Evolutionary conservation across 768 basidiomycete genomes (phyloP).

Genomic region (Tricholoma furcatifolium): DNA sequence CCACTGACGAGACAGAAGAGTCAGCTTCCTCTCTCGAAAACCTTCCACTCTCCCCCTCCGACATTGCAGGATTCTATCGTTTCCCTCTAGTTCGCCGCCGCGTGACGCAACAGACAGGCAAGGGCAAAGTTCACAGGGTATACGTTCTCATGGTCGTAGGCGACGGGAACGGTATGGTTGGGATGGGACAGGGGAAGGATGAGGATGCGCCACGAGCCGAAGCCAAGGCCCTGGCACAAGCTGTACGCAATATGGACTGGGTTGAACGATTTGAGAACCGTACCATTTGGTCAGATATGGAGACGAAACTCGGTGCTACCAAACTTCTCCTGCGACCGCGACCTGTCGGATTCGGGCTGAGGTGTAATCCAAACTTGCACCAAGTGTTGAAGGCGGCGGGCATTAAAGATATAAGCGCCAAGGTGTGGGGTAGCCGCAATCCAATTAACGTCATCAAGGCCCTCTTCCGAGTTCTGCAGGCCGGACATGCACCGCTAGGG

Average conservation of each 20-base stretch:
- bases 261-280: constrained; percentile 93
- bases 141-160: constrained; percentile 73
- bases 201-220: constrained; percentile 50
- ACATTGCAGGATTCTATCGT: constrained; percentile 30
- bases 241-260: constrained; percentile 85
- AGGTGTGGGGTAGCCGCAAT: constrained; percentile 93
- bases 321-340: constrained; percentile 77
- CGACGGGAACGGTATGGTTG: constrained; percentile 81
- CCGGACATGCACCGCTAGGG: constrained; percentile 73
- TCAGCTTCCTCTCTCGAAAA: constrained; percentile 25
- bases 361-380: constrained; percentile 87
- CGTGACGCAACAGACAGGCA: constrained; percentile 88
- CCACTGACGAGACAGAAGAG: constrained; percentile 30
- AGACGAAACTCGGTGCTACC: constrained; percentile 82
- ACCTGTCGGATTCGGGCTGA: constrained; percentile 88
- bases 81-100: constrained; percentile 49
- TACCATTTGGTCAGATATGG: constrained; percentile 93
- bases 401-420: constrained; percentile 92
- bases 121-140: constrained; percentile 78
- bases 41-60: constrained; percentile 20
- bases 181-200: constrained; percentile 81
- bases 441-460: constrained; percentile 85
- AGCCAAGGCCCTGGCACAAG: constrained; percentile 60
- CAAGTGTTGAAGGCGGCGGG: constrained; percentile 90
- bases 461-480: constrained; percentile 77